These are phyloP conservation scores for Earliella scabrosa DNA, from an alignment of 1,284 basidiomycete genomes.

Conservation along the genomic window DNA sequence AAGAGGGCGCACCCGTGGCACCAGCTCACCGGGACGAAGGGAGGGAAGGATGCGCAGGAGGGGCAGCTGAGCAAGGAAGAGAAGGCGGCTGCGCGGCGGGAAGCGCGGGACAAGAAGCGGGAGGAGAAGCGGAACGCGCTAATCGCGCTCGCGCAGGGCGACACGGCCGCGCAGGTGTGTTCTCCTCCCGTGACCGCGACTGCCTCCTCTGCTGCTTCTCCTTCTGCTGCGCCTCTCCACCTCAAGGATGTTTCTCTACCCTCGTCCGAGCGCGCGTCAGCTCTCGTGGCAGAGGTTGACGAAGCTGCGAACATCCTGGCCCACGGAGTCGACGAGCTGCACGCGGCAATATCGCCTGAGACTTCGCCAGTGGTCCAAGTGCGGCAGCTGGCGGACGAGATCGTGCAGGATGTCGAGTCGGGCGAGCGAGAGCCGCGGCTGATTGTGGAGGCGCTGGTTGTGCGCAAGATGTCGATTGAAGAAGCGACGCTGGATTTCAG, in stretches of 20 bases:
- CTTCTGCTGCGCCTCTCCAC: neutral
- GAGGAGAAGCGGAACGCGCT: slow-evolving; percentile 42
- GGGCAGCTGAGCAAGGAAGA: slow-evolving; percentile 24
- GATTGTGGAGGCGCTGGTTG: slow-evolving; percentile 81
- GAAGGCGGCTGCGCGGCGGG: slow-evolving; percentile 46
- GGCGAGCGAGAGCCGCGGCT: slow-evolving; percentile 48
- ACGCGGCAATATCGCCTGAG: slow-evolving; percentile 31
- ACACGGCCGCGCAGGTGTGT: neutral
- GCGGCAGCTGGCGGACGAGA: slow-evolving; percentile 8
- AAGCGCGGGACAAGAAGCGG: slow-evolving; percentile 53
- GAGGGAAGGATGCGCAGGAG: neutral
- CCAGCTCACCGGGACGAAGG: slow-evolving; percentile 8
- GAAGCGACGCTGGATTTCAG: slow-evolving; percentile 78
- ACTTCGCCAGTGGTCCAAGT: slow-evolving; percentile 11
- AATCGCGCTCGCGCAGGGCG: slow-evolving; percentile 23
- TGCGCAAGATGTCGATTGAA: slow-evolving; percentile 72
- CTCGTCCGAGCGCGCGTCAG: slow-evolving; percentile 4
- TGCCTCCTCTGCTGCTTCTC: neutral
- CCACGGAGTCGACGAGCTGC: slow-evolving; percentile 36
- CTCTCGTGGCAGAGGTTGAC: slow-evolving; percentile 8
- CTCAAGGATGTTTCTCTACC: too few species aligned
- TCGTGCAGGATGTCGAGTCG: slow-evolving; percentile 4
- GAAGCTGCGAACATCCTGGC: slow-evolving; percentile 26
- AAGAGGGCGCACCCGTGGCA: slow-evolving; percentile 34
- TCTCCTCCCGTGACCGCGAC: neutral